Percentiles rank a stretch among this genome's conserved stretches.
phyloP scores from a whole-genome alignment of 257 asterid species.

The Euphrasia confusa region DNA sequence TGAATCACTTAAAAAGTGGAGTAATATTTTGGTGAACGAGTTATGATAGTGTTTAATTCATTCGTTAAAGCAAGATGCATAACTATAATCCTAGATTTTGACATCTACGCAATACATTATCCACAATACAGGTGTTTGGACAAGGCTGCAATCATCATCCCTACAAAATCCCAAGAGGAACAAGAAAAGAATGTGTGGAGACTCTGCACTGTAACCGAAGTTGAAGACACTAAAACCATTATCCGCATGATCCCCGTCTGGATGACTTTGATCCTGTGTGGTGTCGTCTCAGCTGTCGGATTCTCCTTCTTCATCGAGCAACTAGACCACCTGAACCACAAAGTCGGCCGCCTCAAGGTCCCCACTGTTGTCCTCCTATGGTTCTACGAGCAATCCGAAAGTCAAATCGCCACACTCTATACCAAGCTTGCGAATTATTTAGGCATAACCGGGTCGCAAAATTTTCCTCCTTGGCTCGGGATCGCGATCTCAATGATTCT shows the following conservation, averaged over 20 bases:
- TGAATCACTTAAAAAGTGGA: neutral
- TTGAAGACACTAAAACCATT: constrained; percentile 41
- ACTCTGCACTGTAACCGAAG: constrained; percentile 43
- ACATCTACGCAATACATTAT: neutral
- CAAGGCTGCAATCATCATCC: constrained; percentile 37
- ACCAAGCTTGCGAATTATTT: constrained; percentile 9
- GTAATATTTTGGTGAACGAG: too few relatives aligned
- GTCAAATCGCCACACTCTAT: constrained; percentile 17
- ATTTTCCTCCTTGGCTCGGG: constrained; percentile 30
- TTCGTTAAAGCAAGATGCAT: neutral
- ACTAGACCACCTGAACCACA: constrained; percentile 24
- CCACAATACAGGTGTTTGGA: constrained; percentile 36
- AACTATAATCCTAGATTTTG: neutral
- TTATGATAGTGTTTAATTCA: too few relatives aligned
- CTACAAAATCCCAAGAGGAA: constrained; percentile 25
- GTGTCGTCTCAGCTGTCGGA: constrained; percentile 40
- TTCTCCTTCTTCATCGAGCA: constrained; percentile 46
- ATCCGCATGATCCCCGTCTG: constrained; percentile 39
- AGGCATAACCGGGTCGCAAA: constrained; percentile 16
- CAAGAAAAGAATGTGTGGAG: constrained; percentile 32
- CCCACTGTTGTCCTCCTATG: constrained; percentile 27
- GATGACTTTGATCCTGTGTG: constrained; percentile 38
- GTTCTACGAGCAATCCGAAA: constrained; percentile 33
- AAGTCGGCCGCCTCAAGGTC: constrained; percentile 29
- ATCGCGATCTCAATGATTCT: constrained; percentile 34